Percentiles rank a stretch among this genome's conserved stretches.
These are phyloP conservation scores for Papiliotrema nemorosa DNA, from an alignment of 1,284 basidiomycete species.

Conservation along the genomic window DNA sequence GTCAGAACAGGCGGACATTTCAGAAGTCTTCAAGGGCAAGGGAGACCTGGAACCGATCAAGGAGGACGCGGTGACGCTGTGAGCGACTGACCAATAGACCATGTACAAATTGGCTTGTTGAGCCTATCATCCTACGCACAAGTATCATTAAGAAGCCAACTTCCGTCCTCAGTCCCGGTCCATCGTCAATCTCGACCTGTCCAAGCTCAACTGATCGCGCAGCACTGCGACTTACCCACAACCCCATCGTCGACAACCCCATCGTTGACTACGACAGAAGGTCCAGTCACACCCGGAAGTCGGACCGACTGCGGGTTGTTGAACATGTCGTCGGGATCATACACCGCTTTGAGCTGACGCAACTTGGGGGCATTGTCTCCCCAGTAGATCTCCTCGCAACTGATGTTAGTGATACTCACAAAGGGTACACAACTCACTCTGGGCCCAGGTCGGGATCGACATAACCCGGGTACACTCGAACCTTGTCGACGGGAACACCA, in stretches of 20 bases:
- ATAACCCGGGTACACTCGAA: constrained; percentile 2
- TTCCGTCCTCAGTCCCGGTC: too few relatives aligned
- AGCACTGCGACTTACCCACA: too few relatives aligned
- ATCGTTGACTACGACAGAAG: too few relatives aligned
- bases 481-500: background rate
- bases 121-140: too few relatives aligned
- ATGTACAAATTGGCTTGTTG: too few relatives aligned
- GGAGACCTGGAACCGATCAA: constrained; percentile 36
- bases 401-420: background rate
- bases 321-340: constrained; percentile 6
- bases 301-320: constrained; percentile 7
- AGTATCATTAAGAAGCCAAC: too few relatives aligned
- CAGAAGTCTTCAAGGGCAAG: constrained; percentile 27
- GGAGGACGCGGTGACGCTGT: too few relatives aligned
- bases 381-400: constrained; percentile 1
- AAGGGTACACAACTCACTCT: background rate
- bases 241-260: too few relatives aligned
- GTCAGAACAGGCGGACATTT: constrained; percentile 40
- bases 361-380: constrained; percentile 1
- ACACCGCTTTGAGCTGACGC: background rate
- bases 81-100: too few relatives aligned
- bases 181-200: too few relatives aligned
- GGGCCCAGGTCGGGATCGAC: constrained; percentile 6
- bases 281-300: too few relatives aligned
- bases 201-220: too few relatives aligned